Base-by-base conservation (phyloP, 2,329 filamentous ascomycete genomes). In the Podosphaera fusca region DNA sequence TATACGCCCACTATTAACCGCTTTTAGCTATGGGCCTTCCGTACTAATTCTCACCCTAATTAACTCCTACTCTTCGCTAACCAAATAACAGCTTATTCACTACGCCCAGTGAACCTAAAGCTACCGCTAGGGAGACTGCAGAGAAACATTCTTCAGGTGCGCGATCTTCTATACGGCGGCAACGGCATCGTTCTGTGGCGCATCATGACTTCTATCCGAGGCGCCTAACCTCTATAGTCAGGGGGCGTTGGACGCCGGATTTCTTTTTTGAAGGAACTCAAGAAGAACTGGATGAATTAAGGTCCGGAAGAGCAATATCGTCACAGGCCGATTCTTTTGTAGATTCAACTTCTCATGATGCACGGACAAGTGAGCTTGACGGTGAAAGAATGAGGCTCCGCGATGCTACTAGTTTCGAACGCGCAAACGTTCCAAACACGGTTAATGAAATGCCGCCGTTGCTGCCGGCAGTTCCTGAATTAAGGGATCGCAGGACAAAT, bases 151-250 rank as follows among this genome's bases (percentile, higher is more conserved):
- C 64, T 38, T 57, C 66, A 45, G 56, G 47, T 29, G 56, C 63
- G 21, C 63, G 67, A 61, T 67, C 66, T 56, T 58, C 63, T 21
- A 68, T 68, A 56, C 62, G 66, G 56, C 60, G 67, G 54, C 60
- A 61, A 21, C 61, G 64, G 12, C 60, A 60, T 47, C 55, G 55
- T 21, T n/a, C 52, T 21, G 10, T 10, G 21, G 14, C 52, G 14
- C 35, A 35, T 36, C 31, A 61, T 35, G 61, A 62, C 35, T 60
- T 60, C 29, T 52, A 56, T 45, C 58, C 59, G 57, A 59, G 60
- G 50, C 62, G 62, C 36, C 40, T 59, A 45, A 55, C 57, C 12
- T 53, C 58, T 45, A 63, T 63, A 54, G 56, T 55, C 51, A 60
- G 64, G n/a, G 58, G 64, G 34, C 60, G 62, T 46, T 59, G 63